Conservation (phyloP, 495 filamentous ascomycete species). For the Trichoderma virens region DNA sequence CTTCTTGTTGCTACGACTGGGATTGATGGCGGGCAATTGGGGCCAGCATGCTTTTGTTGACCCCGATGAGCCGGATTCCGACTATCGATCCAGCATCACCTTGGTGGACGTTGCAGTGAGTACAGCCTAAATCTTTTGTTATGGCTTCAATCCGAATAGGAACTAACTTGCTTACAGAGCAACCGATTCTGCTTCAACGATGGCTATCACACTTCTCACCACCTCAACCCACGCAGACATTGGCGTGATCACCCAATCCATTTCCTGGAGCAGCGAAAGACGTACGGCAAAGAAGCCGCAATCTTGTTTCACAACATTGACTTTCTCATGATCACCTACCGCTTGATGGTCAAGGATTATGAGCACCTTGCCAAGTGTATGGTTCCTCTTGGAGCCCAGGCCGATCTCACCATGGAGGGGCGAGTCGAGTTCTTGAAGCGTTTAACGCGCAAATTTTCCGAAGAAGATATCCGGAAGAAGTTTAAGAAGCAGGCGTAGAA, state of each 20-base stretch:
- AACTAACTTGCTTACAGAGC: constrained; percentile 30
- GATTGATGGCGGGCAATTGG: constrained; percentile 73
- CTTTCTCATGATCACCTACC: constrained; percentile 60
- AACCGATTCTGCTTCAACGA: constrained; percentile 75
- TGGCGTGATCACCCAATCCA: constrained; percentile 66
- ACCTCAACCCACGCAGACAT: constrained; percentile 65
- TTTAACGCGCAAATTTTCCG: constrained; percentile 54
- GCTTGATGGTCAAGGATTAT: constrained; percentile 57
- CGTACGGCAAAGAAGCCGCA: constrained; percentile 51
- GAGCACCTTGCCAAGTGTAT: constrained; percentile 52
- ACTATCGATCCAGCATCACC: constrained; percentile 63
- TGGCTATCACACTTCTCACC: constrained; percentile 73
- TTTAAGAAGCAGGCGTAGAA: constrained; percentile 16
- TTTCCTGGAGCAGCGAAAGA: constrained; percentile 51
- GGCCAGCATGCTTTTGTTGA: constrained; percentile 72
- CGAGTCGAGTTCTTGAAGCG: constrained; percentile 51
- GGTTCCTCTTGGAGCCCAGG: constrained; percentile 52
- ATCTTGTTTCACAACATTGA: constrained; percentile 65
- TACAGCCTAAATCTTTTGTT: constrained; percentile 10
- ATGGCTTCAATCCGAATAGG: constrained; percentile 8
- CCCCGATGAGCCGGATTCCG: constrained; percentile 58
- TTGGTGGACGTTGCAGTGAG: constrained; percentile 63
- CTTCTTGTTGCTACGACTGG: constrained; percentile 52
- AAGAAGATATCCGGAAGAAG: constrained; percentile 46
- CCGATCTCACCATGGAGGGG: constrained; percentile 56